These are phyloP conservation scores for Didymella pinodella DNA, from an alignment of 2,329 filamentous ascomycete species.

Conservation along the genomic window DNA sequence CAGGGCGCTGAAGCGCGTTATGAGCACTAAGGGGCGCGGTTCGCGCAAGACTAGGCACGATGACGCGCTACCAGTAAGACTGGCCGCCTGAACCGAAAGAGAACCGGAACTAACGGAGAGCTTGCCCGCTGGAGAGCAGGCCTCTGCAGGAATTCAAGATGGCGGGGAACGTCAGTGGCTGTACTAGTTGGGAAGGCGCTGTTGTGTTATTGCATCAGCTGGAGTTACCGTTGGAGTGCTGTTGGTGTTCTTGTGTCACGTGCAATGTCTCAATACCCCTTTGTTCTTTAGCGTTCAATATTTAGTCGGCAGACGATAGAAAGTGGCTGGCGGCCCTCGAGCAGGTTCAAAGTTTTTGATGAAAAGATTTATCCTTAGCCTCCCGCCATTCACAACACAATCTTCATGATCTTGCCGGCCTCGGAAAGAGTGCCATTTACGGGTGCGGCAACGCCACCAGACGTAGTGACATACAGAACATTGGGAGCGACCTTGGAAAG, in stretches of 20 bases:
- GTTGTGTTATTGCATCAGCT: constrained; percentile 1
- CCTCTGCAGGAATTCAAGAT: neutral
- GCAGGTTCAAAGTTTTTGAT: neutral
- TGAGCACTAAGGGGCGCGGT: constrained; percentile 20
- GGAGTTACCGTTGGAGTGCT: neutral
- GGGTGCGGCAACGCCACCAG: constrained; percentile 19
- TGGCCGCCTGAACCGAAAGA: constrained; percentile 16
- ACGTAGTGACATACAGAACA: constrained; percentile 21
- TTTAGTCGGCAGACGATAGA: neutral
- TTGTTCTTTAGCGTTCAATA: neutral
- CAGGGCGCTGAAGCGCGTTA: constrained; percentile 15
- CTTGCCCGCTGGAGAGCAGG: constrained; percentile 1
- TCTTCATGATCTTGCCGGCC: constrained; percentile 23
- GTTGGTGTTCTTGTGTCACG: constrained; percentile 2
- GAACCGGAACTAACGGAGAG: neutral
- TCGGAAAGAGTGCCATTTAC: constrained; percentile 22
- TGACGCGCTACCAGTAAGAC: constrained; percentile 10
- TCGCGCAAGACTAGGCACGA: constrained; percentile 10
- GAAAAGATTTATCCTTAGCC: neutral
- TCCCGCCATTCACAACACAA: constrained; percentile 4
- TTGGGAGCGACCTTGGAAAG: constrained; percentile 18
- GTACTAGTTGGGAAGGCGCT: neutral
- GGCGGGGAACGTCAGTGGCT: neutral
- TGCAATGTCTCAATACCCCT: constrained; percentile 12
- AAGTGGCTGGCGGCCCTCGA: neutral